Percentiles rank a stretch among this genome's conserved stretches.
Conservation (phyloP, 257 asterid species). For the Capsicum rhomboideum region DNA sequence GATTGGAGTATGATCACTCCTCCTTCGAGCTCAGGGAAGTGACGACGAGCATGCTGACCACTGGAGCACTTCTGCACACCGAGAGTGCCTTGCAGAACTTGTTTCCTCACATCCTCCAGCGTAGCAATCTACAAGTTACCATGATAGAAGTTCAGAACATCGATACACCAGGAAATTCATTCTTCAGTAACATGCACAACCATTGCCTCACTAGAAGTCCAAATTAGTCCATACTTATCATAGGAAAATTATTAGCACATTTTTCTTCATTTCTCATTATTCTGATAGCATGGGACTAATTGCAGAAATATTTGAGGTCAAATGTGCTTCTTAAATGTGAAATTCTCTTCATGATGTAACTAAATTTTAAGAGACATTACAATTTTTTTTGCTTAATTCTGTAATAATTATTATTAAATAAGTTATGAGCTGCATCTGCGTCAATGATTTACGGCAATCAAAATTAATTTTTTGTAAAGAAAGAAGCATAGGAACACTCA, state of each 20-base stretch:
- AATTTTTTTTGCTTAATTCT: neutral
- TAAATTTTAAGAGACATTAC: no score
- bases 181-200: neutral
- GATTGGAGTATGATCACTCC: constrained; percentile 64
- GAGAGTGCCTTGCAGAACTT: constrained; percentile 55
- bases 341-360: neutral
- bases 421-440: neutral
- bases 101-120: constrained; percentile 62
- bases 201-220: neutral
- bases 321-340: neutral
- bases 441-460: neutral
- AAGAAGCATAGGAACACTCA: neutral
- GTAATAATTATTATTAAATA: neutral
- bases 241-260: neutral
- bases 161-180: neutral
- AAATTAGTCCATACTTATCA: neutral
- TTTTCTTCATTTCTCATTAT: neutral
- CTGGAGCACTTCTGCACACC: constrained; percentile 61
- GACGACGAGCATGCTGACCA: constrained; percentile 42
- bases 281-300: neutral
- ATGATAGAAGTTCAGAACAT: neutral
- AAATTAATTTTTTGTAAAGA: neutral
- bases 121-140: constrained; percentile 41
- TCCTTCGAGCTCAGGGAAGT: constrained; percentile 54
- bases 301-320: neutral